phyloP scores from a whole-genome alignment of 345 rosid genomes.

The Isatis tinctoria region DNA sequence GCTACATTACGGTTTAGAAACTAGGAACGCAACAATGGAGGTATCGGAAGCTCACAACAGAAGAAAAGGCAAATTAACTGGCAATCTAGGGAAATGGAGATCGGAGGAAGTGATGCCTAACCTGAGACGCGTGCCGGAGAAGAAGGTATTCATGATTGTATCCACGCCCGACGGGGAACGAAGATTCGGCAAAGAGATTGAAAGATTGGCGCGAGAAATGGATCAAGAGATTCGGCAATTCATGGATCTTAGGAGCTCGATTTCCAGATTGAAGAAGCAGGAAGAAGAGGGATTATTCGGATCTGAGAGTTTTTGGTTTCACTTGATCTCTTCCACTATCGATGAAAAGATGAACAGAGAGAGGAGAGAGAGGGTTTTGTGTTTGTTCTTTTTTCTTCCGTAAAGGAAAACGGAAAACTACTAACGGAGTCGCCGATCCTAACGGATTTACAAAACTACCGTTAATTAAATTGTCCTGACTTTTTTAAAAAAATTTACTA shows the following conservation, averaged over 20 bases:
- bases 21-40: neutral
- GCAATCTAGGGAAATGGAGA: neutral
- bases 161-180: slow-evolving; percentile 20
- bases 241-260: slow-evolving; percentile 15
- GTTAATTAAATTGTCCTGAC: neutral
- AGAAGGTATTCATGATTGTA: slow-evolving; percentile 91
- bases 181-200: slow-evolving; percentile 15
- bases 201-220: neutral
- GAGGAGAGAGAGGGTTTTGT: neutral
- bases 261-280: slow-evolving; percentile 1
- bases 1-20: slow-evolving; percentile 21
- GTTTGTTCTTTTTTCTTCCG: neutral
- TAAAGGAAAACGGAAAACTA: slow-evolving; percentile 16
- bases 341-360: slow-evolving; percentile 12
- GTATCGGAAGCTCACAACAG: neutral
- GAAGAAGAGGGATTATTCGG: neutral
- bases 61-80: neutral
- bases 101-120: slow-evolving; percentile 27
- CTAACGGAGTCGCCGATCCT: neutral
- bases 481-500: too few relatives aligned
- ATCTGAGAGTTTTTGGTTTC: slow-evolving; percentile 19
- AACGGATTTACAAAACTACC: neutral
- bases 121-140: slow-evolving; percentile 97
- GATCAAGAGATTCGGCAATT: neutral
- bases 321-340: slow-evolving; percentile 18